Percentiles rank a stretch among this genome's conserved stretches.
These are phyloP conservation scores for Dipodascus geniculatus DNA, from an alignment of 805 yeast genomes.

Conservation along the genomic window DNA sequence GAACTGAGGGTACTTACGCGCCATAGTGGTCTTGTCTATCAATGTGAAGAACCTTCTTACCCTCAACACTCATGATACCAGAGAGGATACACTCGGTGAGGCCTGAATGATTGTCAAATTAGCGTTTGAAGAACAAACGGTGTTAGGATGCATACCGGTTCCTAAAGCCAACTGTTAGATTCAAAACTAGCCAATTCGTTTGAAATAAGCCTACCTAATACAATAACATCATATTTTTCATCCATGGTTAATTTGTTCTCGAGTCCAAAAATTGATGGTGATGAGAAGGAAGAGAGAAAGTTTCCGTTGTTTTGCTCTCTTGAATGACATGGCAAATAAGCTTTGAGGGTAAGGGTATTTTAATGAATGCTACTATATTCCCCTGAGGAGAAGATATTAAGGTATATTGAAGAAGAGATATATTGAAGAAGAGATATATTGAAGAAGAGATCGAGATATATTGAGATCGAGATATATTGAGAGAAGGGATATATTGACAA, in stretches of 20 bases:
- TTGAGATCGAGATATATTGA: too few relatives aligned
- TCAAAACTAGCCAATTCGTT: not conserved
- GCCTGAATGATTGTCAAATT: slow-evolving; percentile 34
- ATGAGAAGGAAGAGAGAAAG: not conserved
- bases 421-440: too few relatives aligned
- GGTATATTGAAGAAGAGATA: too few relatives aligned
- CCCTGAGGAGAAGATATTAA: not conserved
- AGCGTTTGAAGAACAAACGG: not conserved
- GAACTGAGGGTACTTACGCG: slow-evolving; percentile 29
- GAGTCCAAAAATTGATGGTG: not conserved
- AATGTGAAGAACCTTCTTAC: slow-evolving; percentile 92
- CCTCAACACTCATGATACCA: slow-evolving; percentile 92
- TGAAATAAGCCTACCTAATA: slow-evolving; percentile 44
- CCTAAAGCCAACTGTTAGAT: slow-evolving; percentile 16
- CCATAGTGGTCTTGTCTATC: slow-evolving; percentile 96
- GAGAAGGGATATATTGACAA: too few relatives aligned
- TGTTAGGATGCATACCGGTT: slow-evolving; percentile 19
- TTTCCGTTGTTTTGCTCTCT: not conserved
- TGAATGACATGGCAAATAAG: slow-evolving; percentile 1
- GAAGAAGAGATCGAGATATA: too few relatives aligned
- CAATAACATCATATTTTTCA: slow-evolving; percentile 94
- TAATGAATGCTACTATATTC: not conserved
- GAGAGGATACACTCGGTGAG: slow-evolving; percentile 92
- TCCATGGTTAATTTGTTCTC: slow-evolving; percentile 47
- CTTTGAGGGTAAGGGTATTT: not conserved